Percentiles rank a stretch among this genome's conserved stretches.
phyloP scores from a whole-genome alignment of 768 basidiomycete genomes.

The Mycena albidolilacea region DNA sequence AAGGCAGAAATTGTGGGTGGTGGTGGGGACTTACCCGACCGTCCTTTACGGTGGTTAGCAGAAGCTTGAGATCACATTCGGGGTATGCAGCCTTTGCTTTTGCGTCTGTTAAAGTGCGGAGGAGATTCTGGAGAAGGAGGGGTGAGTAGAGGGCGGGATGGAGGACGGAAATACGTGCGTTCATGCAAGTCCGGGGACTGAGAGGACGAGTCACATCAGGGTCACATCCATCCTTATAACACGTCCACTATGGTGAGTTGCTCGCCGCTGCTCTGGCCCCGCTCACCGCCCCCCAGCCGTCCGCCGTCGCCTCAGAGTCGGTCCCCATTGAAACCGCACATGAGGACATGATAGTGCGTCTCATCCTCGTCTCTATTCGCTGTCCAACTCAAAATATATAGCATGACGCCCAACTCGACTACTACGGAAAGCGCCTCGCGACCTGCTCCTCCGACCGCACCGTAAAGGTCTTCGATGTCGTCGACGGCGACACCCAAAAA shows the following conservation, averaged over 20 bases:
- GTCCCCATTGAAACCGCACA: slow-evolving; percentile 95
- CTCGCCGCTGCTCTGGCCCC: background rate
- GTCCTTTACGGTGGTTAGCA: slow-evolving; percentile 90
- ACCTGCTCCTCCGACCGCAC: slow-evolving; percentile 97
- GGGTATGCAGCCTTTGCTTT: slow-evolving; percentile 72
- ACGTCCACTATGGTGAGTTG: slow-evolving; percentile 26
- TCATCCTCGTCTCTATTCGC: slow-evolving; percentile 27
- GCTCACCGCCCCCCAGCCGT: slow-evolving; percentile 52
- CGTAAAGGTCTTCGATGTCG: slow-evolving; percentile 94
- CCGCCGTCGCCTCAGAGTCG: slow-evolving; percentile 73
- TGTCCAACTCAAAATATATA: slow-evolving; percentile 47
- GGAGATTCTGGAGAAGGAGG: slow-evolving; percentile 77
- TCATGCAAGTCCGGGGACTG: slow-evolving; percentile 49
- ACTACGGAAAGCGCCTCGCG: slow-evolving; percentile 96
- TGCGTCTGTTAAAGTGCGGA: slow-evolving; percentile 88
- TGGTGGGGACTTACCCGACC: slow-evolving; percentile 75
- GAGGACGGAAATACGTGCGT: slow-evolving; percentile 49
- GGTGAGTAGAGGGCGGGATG: slow-evolving; percentile 23
- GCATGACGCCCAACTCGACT: slow-evolving; percentile 99
- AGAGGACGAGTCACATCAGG: background rate
- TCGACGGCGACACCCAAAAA: slow-evolving; percentile 86
- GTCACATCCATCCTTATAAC: background rate
- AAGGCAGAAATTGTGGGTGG: slow-evolving; percentile 25
- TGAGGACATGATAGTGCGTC: slow-evolving; percentile 97
- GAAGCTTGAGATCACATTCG: slow-evolving; percentile 83